Evolutionary conservation across 139 green algal genomes (phyloP).

Genomic region (Auxenochlorella protothecoides): DNA sequence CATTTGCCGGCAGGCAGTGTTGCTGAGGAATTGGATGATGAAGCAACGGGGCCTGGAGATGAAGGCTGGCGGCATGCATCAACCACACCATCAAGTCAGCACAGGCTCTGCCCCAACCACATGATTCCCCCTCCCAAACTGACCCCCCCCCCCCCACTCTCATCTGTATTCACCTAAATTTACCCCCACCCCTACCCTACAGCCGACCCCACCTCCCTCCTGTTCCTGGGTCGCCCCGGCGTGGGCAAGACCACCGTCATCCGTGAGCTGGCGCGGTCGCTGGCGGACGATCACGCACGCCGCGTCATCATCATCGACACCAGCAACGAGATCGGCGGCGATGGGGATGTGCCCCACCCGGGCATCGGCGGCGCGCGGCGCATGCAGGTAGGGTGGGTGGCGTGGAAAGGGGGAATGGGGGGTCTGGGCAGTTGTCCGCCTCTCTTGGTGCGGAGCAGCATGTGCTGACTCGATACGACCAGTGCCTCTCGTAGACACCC

Average conservation of each 20-base stretch:
- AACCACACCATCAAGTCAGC: no score
- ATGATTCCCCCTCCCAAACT: no score
- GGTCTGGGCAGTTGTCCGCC: neutral
- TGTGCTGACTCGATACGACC: no score
- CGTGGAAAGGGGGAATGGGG: neutral
- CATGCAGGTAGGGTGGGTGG: slow-evolving; percentile 61
- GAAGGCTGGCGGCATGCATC: no score
- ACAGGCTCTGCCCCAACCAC: no score
- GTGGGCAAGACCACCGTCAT: slow-evolving; percentile 94
- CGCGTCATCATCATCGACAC: slow-evolving; percentile 67
- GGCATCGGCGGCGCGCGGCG: slow-evolving; percentile 83
- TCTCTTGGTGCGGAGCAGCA: no score
- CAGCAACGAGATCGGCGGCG: slow-evolving; percentile 83
- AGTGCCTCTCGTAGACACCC: no score
- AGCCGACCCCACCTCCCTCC: slow-evolving; percentile 53
- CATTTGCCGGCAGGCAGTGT: no score
- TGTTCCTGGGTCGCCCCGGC: slow-evolving; percentile 78
- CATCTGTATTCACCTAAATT: no score
- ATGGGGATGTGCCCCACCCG: slow-evolving; percentile 87
- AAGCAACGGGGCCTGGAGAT: no score
- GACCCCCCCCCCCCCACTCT: no score
- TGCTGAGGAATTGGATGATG: no score
- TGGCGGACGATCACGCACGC: slow-evolving; percentile 15
- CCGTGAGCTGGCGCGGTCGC: slow-evolving; percentile 69
- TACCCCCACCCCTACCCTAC: neutral